Conservation (phyloP, 805 yeast species). For the Starmera amethionina region DNA sequence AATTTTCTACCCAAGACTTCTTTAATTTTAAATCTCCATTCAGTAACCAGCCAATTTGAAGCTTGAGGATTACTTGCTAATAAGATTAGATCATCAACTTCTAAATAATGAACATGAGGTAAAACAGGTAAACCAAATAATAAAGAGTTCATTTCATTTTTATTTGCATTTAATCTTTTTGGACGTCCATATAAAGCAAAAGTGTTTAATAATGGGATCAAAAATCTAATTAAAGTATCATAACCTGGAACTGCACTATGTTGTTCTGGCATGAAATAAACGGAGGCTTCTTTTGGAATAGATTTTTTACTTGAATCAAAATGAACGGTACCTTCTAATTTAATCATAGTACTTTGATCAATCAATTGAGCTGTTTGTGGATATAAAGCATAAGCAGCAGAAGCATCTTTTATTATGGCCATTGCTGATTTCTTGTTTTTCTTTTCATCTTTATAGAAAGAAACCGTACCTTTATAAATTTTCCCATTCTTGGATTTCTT, state of each 20-base stretch:
- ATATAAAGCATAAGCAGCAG: conserved; percentile 79
- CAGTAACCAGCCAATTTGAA: conserved; percentile 44
- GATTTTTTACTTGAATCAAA: conserved; percentile 41
- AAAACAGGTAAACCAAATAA: conserved; percentile 77
- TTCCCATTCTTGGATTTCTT: conserved; percentile 35
- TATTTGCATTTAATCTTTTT: conserved; percentile 61
- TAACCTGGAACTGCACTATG: conserved; percentile 79
- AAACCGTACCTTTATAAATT: conserved; percentile 23
- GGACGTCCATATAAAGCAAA: conserved; percentile 82
- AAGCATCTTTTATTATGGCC: conserved; percentile 67
- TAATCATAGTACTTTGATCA: conserved; percentile 81
- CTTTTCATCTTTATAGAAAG: conserved; percentile 78
- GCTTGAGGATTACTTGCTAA: conserved; percentile 24
- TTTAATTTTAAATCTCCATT: conserved; percentile 52
- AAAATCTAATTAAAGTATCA: conserved; percentile 75
- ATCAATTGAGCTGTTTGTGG: conserved; percentile 78
- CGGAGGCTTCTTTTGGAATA: conserved; percentile 43
- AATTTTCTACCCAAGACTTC: conserved; percentile 44
- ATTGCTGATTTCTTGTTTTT: conserved; percentile 62
- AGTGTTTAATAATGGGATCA: conserved; percentile 67
- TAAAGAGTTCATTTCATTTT: conserved; percentile 51
- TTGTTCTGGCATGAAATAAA: conserved; percentile 75
- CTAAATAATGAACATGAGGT: conserved; percentile 66
- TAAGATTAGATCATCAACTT: conserved; percentile 46
- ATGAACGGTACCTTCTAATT: conserved; percentile 72